Evolutionary conservation across 495 filamentous ascomycete species (phyloP), one percentile per base, ranked within the genome.

Genomic region (Lasiosphaeria hispida): DNA sequence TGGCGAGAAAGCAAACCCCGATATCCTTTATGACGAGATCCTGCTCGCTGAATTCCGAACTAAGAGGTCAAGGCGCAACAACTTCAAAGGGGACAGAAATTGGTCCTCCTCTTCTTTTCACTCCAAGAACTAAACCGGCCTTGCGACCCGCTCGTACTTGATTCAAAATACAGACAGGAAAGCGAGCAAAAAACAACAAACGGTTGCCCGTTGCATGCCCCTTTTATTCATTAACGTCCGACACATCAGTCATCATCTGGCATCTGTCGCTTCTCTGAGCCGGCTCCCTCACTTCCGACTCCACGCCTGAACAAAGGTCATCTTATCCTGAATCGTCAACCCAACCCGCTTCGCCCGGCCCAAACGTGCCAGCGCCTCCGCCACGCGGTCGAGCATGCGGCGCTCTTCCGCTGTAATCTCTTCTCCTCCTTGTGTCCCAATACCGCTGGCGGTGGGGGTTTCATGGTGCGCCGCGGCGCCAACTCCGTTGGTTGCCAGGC

Each of bases 261-360:
- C 37, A 19, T 53, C 17, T 14, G 4, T 36, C 11, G 9, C 10
- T 35, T 10, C 43, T 62, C 48, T 30, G 2, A 30, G 23, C 23
- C 23, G 5, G 23, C 23, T 30, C 23, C 2, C 23, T 30, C 23
- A 30, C 23, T 30, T 30, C 5, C 23, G 23, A 30, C 23, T 62
- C 75, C 74, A 92, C 50, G 81, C 81, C 42, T 83, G 73, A 7
- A 95, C 81, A 75, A 97, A 97, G 11, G 82, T 84, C 55, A 79
- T 75, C 77, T 99, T 99, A 40, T 96, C 92, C 65, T 72, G 74
- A 57, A 95, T 76, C 1, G 89, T 89, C 68, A 99, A 69, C 0
- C 85, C 90, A 13, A 99, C 89, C 38, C 95, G 79, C 80, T 93
- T 96, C n/a, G 91, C 91, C 57, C 94, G 80, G 1, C 91, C 92